Percentiles rank a stretch among this genome's conserved stretches.
Conservation (phyloP, 2,329 filamentous ascomycete genomes). For the Aspergillus ochraceoroseus region DNA sequence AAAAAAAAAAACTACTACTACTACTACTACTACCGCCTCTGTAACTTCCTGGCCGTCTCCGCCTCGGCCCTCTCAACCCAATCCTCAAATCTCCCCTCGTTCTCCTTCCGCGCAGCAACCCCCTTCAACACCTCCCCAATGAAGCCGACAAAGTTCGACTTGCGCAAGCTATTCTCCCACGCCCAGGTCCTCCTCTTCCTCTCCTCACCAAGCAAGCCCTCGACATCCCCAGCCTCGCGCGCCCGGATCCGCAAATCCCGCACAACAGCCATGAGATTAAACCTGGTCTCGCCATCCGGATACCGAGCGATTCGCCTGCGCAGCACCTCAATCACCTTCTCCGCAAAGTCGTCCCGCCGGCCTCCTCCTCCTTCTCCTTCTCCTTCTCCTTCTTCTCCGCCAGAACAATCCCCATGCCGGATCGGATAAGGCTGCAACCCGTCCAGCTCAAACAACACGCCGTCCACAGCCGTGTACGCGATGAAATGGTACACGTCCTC, state of each 20-base stretch:
- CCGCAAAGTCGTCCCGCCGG: constrained; percentile 64
- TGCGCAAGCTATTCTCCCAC: constrained; percentile 87
- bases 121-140: constrained; percentile 84
- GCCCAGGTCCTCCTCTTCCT: constrained; percentile 79
- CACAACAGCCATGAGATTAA: constrained; percentile 92
- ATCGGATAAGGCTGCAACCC: constrained; percentile 91
- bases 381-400: too few relatives aligned
- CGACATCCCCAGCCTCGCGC: constrained; percentile 73
- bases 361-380: too few relatives aligned
- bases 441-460: constrained; percentile 86
- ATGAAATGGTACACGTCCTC: constrained; percentile 93
- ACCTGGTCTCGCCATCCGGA: constrained; percentile 80
- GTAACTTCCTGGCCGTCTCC: constrained; percentile 41
- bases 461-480: constrained; percentile 78
- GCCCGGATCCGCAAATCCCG: constrained; percentile 73
- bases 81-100: constrained; percentile 65
- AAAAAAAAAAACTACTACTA: too few relatives aligned
- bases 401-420: constrained; percentile 76
- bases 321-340: constrained; percentile 79
- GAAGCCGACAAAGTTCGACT: constrained; percentile 96
- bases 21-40: neutral
- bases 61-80: constrained; percentile 67
- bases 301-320: constrained; percentile 80
- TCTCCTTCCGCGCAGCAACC: constrained; percentile 70
- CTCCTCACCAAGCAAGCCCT: constrained; percentile 73